Evolutionary conservation across 2,329 filamentous ascomycete genomes (phyloP).

Genomic region (Trichoderma sp.): DNA sequence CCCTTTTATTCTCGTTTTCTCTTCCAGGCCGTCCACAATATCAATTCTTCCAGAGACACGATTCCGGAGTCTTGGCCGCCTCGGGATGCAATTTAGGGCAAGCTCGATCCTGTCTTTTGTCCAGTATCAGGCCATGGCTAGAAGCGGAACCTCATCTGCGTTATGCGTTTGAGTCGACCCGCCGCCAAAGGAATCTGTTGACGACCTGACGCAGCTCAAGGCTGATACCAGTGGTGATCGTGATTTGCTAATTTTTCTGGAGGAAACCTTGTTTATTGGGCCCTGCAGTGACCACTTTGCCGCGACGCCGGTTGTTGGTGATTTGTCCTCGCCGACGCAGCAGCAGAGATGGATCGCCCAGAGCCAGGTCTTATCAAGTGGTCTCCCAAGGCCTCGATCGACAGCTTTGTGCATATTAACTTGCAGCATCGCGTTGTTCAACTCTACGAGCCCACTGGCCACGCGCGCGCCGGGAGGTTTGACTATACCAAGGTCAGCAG

Average conservation of each 20-base stretch:
- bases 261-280: background rate
- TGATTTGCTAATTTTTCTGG: background rate
- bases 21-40: background rate
- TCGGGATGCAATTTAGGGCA: background rate
- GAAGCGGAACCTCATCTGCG: background rate
- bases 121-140: constrained; percentile 1
- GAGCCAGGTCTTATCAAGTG: constrained; percentile 64
- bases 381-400: constrained; percentile 57
- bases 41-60: background rate
- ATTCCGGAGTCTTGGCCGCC: background rate
- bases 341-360: constrained; percentile 51
- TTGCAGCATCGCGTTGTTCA: constrained; percentile 61
- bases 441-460: constrained; percentile 59
- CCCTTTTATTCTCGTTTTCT: background rate
- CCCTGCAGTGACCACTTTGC: background rate
- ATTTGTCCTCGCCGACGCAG: background rate
- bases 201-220: background rate
- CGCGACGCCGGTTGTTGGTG: background rate
- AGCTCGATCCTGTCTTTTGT: background rate
- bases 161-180: background rate
- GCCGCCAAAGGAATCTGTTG: background rate
- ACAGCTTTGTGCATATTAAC: constrained; percentile 64
- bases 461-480: constrained; percentile 54
- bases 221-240: background rate
- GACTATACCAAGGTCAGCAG: constrained; percentile 56